Evolutionary conservation across 2,329 filamentous ascomycete species (phyloP).

Genomic region (Exophiala sideris): DNA sequence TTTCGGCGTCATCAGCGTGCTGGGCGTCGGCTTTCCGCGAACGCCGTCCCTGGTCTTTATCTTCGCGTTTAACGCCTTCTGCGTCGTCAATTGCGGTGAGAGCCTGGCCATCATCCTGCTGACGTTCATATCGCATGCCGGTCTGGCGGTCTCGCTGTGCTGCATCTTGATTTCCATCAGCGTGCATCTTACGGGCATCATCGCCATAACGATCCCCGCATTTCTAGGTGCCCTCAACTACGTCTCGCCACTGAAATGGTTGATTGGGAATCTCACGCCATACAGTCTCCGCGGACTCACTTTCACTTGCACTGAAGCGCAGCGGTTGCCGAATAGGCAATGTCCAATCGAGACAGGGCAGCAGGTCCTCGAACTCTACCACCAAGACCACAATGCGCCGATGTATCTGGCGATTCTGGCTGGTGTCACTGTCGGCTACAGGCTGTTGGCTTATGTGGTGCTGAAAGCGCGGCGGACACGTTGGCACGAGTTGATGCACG

Average conservation of each 20-base stretch:
- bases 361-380: slow-evolving; percentile 65
- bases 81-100: slow-evolving; percentile 70
- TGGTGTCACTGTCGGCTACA: slow-evolving; percentile 62
- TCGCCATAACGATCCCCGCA: slow-evolving; percentile 65
- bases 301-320: slow-evolving; percentile 62
- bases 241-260: slow-evolving; percentile 66
- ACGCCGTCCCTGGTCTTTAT: slow-evolving; percentile 65
- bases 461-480: slow-evolving; percentile 32
- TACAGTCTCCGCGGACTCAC: slow-evolving; percentile 59
- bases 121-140: slow-evolving; percentile 69
- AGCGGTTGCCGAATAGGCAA: slow-evolving; percentile 56
- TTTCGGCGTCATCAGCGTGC: slow-evolving; percentile 61
- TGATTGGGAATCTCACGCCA: slow-evolving; percentile 62
- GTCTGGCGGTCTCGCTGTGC: slow-evolving; percentile 72
- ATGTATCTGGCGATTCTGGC: slow-evolving; percentile 62
- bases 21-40: slow-evolving; percentile 63
- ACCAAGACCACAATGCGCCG: slow-evolving; percentile 59
- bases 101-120: slow-evolving; percentile 76
- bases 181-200: slow-evolving; percentile 67
- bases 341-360: slow-evolving; percentile 65
- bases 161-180: slow-evolving; percentile 66
- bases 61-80: slow-evolving; percentile 66
- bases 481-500: neutral
- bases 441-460: slow-evolving; percentile 48
- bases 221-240: slow-evolving; percentile 68